Evolutionary conservation across 2,329 filamentous ascomycete species (phyloP), one percentile per base, ranked within the genome.

Genomic region (Fusarium gaditjirri): DNA sequence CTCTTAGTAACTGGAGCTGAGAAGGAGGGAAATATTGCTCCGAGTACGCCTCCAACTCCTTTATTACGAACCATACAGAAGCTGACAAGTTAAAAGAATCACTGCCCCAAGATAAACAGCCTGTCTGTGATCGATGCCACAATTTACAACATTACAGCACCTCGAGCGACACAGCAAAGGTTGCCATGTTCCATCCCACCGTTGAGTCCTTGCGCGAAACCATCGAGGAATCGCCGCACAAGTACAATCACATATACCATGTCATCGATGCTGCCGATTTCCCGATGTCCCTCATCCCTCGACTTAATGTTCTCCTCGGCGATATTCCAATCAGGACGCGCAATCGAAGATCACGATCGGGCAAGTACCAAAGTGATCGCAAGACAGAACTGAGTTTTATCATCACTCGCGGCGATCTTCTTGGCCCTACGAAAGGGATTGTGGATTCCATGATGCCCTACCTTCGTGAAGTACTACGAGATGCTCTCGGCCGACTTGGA

Each of bases 241-340:
- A 93, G 79, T 89, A 93, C 79, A 98, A 99, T 77, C 94, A 98
- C 81, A 91, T 99, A 68, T 99, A 98, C 80, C 96, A 99, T 81
- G 87, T 99, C 31, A 85, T 99, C 27, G 96, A 99, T 78, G 95
- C 96, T 6, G 96, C 95, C 67, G 96, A 99, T 81, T 98, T 99
- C 72, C 96, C 96, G 25, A 93, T 99, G 89, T 98, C 96, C 4
- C 83, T 99, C 19, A 86, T 98, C 8, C 93, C 94, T 2, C 89
- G 91, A 47, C 88, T 99, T 14, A 89, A 92, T 67, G 84, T 88
- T 12, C 84, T 94, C 2, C 85, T 98, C 3, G 86, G 91, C 38
- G 85, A 94, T 14, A 91, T 93, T 67, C 90, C 91, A 12, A 85
- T 96, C 58, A 91, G 95, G 62, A 92, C 93, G 2, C 89, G 89